A percentile compares a stretch with the other conserved stretches of the same genome.
Evolutionary conservation across 2,329 filamentous ascomycete genomes (phyloP).

Genomic region (Aspergillus uvarum): DNA sequence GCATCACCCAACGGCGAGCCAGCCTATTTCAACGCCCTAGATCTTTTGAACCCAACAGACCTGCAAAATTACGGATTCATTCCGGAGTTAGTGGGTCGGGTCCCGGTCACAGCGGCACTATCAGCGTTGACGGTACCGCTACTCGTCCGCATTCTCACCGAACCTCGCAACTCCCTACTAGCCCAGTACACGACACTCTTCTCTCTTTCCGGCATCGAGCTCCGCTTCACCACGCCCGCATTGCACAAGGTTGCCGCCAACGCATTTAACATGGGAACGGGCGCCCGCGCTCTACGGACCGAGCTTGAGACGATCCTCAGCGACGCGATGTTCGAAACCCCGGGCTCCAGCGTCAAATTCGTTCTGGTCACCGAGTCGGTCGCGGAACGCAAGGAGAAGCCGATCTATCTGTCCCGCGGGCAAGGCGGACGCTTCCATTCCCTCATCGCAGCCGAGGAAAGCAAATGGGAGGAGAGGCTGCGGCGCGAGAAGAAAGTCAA

Average conservation of each 20-base stretch:
- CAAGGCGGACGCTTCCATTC: slow-evolving; percentile 53
- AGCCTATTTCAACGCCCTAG: slow-evolving; percentile 59
- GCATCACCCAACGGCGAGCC: slow-evolving; percentile 42
- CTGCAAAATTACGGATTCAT: slow-evolving; percentile 87
- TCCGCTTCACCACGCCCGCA: slow-evolving; percentile 79
- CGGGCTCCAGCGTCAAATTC: slow-evolving; percentile 64
- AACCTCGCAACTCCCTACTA: slow-evolving; percentile 84
- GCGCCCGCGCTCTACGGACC: slow-evolving; percentile 74
- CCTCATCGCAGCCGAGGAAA: slow-evolving; percentile 52
- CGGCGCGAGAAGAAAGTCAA: slow-evolving; percentile 34
- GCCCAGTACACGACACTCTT: slow-evolving; percentile 89
- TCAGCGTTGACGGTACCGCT: slow-evolving; percentile 67
- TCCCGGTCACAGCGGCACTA: slow-evolving; percentile 85
- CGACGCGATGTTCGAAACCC: slow-evolving; percentile 79
- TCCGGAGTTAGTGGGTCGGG: slow-evolving; percentile 90
- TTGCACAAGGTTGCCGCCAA: slow-evolving; percentile 78
- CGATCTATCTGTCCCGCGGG: slow-evolving; percentile 53
- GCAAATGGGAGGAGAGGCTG: slow-evolving; percentile 48
- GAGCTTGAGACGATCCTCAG: slow-evolving; percentile 76
- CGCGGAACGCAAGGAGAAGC: slow-evolving; percentile 60
- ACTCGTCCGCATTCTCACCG: slow-evolving; percentile 84
- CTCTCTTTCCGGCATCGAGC: slow-evolving; percentile 70
- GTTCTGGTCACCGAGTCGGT: slow-evolving; percentile 72
- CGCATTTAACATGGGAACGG: slow-evolving; percentile 68
- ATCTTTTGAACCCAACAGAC: slow-evolving; percentile 72